A percentile compares a stretch with the other conserved stretches of the same genome.
phyloP scores from a whole-genome alignment of 2,329 filamentous ascomycete species.

The Chlorencoelia australis region DNA sequence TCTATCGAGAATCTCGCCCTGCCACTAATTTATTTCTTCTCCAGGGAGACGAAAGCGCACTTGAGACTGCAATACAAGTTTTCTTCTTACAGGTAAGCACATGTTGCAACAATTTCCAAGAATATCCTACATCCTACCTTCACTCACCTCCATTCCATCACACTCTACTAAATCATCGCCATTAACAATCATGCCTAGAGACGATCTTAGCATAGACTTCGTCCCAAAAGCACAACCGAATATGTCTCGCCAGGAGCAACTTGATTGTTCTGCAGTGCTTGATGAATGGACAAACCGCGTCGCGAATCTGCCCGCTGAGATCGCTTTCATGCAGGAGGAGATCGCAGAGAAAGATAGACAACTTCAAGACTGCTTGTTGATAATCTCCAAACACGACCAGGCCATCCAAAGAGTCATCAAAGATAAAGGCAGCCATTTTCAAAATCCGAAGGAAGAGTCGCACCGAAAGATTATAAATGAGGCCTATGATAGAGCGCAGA shows the following conservation, averaged over 20 bases:
- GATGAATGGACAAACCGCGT: slow-evolving; percentile 70
- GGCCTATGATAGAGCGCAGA: slow-evolving; percentile 58
- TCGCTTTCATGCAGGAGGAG: slow-evolving; percentile 75
- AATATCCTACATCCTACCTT: no score
- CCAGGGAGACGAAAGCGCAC: no score
- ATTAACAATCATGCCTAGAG: slow-evolving; percentile 63
- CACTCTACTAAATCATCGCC: no score
- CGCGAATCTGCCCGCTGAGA: slow-evolving; percentile 72
- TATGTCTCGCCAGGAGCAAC: slow-evolving; percentile 50
- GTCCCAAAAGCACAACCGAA: slow-evolving; percentile 37
- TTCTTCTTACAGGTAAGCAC: no score
- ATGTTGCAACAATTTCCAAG: no score
- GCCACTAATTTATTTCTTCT: no score
- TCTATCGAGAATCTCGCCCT: no score
- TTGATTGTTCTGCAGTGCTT: slow-evolving; percentile 59
- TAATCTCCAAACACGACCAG: slow-evolving; percentile 61
- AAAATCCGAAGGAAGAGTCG: slow-evolving; percentile 65
- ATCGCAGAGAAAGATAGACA: slow-evolving; percentile 69
- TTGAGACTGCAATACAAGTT: no score
- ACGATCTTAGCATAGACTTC: slow-evolving; percentile 63
- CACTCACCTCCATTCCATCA: no score
- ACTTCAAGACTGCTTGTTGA: slow-evolving; percentile 57
- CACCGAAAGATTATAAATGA: slow-evolving; percentile 57
- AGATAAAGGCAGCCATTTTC: slow-evolving; percentile 60
- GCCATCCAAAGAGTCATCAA: slow-evolving; percentile 78